Conservation (phyloP, 345 rosid species). For the Streptanthus diversifolius region DNA sequence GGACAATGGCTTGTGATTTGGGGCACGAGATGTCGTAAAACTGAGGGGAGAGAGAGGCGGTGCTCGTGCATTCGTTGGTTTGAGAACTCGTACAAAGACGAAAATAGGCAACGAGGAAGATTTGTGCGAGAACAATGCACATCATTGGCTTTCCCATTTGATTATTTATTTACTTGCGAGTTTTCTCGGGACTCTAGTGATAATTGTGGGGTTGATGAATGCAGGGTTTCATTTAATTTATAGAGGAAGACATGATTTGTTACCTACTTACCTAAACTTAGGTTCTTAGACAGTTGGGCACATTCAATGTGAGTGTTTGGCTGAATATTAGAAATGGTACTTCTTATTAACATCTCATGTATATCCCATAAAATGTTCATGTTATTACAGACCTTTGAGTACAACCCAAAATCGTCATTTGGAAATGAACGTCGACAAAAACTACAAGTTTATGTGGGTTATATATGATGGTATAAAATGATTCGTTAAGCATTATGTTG, state of each 20-base stretch:
- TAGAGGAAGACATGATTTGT: neutral
- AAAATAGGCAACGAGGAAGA: slow-evolving; percentile 39
- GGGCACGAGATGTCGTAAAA: slow-evolving; percentile 70
- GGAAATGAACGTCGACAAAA: neutral
- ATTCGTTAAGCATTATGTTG: neutral
- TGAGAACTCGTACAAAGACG: slow-evolving; percentile 36
- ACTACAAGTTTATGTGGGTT: neutral
- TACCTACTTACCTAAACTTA: slow-evolving; percentile 15
- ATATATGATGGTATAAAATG: neutral
- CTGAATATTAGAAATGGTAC: neutral
- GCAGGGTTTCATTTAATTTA: slow-evolving; percentile 3
- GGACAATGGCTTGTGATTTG: slow-evolving; percentile 45
- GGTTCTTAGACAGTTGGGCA: neutral
- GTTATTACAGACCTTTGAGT: neutral
- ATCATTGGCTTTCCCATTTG: slow-evolving; percentile 36
- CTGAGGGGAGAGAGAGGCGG: slow-evolving; percentile 43
- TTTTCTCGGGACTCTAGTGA: neutral
- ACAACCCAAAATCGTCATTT: neutral
- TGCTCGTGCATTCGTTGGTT: slow-evolving; percentile 7
- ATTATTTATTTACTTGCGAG: neutral
- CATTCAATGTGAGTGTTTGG: neutral
- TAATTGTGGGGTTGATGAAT: neutral
- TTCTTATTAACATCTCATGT: neutral
- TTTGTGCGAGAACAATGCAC: slow-evolving; percentile 21
- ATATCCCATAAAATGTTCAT: neutral